Evolutionary conservation across 75 land plant genomes (phyloP), one percentile per base, ranked within the genome.

Genomic region (Sequoia sempervirens): DNA sequence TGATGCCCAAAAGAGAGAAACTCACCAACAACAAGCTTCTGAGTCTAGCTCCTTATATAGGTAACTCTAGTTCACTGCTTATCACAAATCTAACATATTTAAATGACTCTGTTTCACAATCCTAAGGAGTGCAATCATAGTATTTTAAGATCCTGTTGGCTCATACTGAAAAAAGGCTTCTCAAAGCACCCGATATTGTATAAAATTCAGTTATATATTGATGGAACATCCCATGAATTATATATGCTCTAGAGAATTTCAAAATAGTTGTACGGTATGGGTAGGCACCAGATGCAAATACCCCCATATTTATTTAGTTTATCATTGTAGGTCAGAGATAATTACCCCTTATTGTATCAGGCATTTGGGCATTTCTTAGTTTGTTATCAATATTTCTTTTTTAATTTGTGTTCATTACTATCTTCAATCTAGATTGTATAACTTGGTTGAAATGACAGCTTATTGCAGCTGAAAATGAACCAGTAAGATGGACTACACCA

Each of bases 401-500:
- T 50, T 11, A 50, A 5, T 61, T 69, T 69, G 26, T 12, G 14
- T 3, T 69, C 36, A 2, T 30, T 30, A 32, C 7, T 69, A 69
- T 69, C 73, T 69, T 69, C 14, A 2, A 12, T 69, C 36, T 69
- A 32, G 14, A 69, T 28, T 69, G 73, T 32, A 69, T 69, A 69
- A 69, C 36, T 69, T 10, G 32, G 73, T 28, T 69, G 32, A 15
- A 18, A 17, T 52, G 40, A 66, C 91, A 97, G 98, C 81, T 97
- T 10, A 94, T 97, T 86, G 98, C 99, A 50, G 81, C 90, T 9
- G 93, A 90, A 82, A 97, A 97, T 87, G 89, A 97, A 58, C 79
- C 96, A 43, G 99, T 97, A 68, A 87, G 83, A 38, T 97, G 99
- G 99, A 91, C 84, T 3, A 97, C 99, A 7, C 98, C 98, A 53